Conservation (phyloP, 225 moss, liverwort and hornwort genomes). For the Lunularia cruciata region DNA sequence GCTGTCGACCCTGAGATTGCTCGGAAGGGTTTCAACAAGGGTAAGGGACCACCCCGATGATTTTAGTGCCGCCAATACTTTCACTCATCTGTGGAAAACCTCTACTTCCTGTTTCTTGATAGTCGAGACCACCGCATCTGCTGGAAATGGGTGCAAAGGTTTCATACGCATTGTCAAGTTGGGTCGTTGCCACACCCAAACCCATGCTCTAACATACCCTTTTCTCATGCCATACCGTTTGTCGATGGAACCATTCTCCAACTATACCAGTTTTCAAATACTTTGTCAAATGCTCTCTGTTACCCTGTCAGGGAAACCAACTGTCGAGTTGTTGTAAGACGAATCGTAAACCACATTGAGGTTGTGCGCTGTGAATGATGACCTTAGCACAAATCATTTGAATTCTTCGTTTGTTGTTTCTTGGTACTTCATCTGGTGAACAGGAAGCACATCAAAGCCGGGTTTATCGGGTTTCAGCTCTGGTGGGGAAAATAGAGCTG, state of each 20-base stretch:
- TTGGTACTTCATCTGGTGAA: not conserved
- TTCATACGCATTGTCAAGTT: no score
- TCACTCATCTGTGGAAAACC: not conserved
- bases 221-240: not conserved
- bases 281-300: no score
- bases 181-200: no score
- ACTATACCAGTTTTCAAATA: not conserved
- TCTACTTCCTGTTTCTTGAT: not conserved
- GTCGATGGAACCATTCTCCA: not conserved
- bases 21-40: slow-evolving; percentile 44
- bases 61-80: not conserved
- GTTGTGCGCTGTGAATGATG: not conserved
- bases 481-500: slow-evolving; percentile 1
- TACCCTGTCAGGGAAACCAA: not conserved
- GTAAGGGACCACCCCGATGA: slow-evolving; percentile 22
- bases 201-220: not conserved
- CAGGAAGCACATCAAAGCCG: slow-evolving; percentile 5
- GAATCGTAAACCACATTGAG: not conserved
- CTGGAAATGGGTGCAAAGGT: not conserved
- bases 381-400: not conserved
- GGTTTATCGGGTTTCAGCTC: not conserved
- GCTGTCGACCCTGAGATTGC: slow-evolving; percentile 42
- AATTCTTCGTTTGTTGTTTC: not conserved
- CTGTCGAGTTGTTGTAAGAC: not conserved
- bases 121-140: not conserved